Percentiles rank a stretch among this genome's conserved stretches.
These are phyloP conservation scores for Fusarium mundagurra DNA, from an alignment of 2,329 filamentous ascomycete species.

Conservation along the genomic window DNA sequence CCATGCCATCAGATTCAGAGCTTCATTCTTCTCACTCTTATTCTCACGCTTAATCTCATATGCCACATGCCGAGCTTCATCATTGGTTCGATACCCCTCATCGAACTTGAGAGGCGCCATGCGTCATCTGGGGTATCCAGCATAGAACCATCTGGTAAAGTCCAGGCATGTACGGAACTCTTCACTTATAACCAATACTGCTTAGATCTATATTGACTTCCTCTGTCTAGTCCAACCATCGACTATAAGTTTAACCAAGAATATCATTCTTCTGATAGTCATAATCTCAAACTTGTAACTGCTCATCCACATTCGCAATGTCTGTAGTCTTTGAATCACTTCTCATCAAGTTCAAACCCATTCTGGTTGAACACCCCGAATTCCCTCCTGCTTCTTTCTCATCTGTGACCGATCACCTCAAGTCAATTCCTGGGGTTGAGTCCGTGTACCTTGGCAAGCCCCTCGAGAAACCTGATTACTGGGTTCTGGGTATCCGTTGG, in stretches of 20 bases:
- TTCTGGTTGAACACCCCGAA: constrained; percentile 38
- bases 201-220: background rate
- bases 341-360: constrained; percentile 47
- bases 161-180: background rate
- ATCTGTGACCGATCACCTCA: constrained; percentile 42
- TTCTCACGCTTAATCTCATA: background rate
- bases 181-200: background rate
- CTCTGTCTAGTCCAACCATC: background rate
- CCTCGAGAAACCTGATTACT: constrained; percentile 47
- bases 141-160: constrained; percentile 26
- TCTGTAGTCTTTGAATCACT: constrained; percentile 45
- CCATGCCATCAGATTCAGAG: background rate
- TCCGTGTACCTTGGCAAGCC: constrained; percentile 49
- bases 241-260: background rate
- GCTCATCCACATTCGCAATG: constrained; percentile 32
- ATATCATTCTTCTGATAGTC: background rate
- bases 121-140: constrained; percentile 18
- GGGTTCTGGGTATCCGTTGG: constrained; percentile 50
- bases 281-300: background rate
- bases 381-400: constrained; percentile 42
- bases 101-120: background rate
- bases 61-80: constrained; percentile 11
- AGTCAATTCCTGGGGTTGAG: constrained; percentile 46
- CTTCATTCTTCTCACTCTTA: background rate
- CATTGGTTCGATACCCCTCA: constrained; percentile 29